phyloP scores from a whole-genome alignment of 2,329 filamentous ascomycete species.

The Trichoderma atrobrunneum region DNA sequence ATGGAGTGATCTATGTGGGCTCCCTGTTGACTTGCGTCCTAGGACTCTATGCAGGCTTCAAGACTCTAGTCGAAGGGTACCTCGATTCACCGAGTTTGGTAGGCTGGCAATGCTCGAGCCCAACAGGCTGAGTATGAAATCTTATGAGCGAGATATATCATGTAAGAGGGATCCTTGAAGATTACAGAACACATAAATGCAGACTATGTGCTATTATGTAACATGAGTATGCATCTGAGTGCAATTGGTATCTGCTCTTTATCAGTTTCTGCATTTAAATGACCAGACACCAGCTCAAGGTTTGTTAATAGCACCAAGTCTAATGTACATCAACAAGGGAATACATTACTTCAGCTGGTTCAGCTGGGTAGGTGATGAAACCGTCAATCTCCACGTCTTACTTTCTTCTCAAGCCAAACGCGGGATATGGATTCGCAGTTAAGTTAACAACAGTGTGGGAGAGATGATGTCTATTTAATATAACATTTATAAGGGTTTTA shows the following conservation, averaged over 20 bases:
- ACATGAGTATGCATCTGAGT: background rate
- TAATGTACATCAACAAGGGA: too few species aligned
- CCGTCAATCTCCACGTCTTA: too few species aligned
- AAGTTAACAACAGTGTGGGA: too few species aligned
- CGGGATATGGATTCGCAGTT: too few species aligned
- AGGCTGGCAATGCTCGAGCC: background rate
- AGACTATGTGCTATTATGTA: background rate
- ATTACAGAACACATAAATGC: background rate
- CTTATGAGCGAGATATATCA: background rate
- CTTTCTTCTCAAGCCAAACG: too few species aligned
- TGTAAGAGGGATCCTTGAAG: background rate
- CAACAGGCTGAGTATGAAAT: background rate
- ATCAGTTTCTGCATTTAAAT: background rate
- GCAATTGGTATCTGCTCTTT: background rate
- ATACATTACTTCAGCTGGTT: too few species aligned
- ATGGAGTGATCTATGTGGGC: background rate
- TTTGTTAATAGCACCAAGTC: too few species aligned
- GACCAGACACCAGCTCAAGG: too few species aligned
- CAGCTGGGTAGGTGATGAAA: too few species aligned
- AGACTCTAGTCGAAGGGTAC: background rate
- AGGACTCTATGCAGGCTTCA: background rate
- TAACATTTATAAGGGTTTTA: rapidly evolving
- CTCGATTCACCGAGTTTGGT: background rate
- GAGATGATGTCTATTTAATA: too few species aligned
- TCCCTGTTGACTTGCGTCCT: background rate